phyloP scores from a whole-genome alignment of 768 basidiomycete species.

The Phaffia australis region DNA sequence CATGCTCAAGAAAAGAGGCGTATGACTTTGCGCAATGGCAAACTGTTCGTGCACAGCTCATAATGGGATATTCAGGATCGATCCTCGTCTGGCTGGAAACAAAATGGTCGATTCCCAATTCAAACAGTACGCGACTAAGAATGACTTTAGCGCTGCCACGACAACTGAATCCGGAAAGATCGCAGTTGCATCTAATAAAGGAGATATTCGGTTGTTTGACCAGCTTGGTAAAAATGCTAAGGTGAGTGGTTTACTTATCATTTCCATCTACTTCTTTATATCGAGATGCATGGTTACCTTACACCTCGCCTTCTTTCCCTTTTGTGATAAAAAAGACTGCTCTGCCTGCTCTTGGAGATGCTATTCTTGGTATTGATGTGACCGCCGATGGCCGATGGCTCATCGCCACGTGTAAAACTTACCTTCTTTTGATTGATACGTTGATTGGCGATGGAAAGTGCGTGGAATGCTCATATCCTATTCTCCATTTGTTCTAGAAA shows the following conservation, averaged over 20 bases:
- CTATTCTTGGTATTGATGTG: constrained; percentile 87
- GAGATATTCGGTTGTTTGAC: constrained; percentile 90
- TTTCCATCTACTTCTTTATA: neutral
- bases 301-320: neutral
- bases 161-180: constrained; percentile 79
- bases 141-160: constrained; percentile 82
- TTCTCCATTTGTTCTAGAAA: neutral
- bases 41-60: constrained; percentile 49
- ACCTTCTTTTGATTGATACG: constrained; percentile 86
- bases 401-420: constrained; percentile 88
- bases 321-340: constrained; percentile 50
- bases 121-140: constrained; percentile 93
- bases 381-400: constrained; percentile 89
- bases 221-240: constrained; percentile 97
- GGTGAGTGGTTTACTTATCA: constrained; percentile 27
- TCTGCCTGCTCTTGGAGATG: constrained; percentile 84
- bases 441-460: constrained; percentile 72
- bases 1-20: constrained; percentile 1
- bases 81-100: constrained; percentile 81
- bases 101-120: constrained; percentile 90
- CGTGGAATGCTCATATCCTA: constrained; percentile 27
- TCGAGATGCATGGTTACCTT: neutral
- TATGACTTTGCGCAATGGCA: neutral
- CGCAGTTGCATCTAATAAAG: constrained; percentile 91
- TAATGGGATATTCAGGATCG: constrained; percentile 94